phyloP scores from a whole-genome alignment of 2,329 filamentous ascomycete genomes.

The Cordyceps cicadae region DNA sequence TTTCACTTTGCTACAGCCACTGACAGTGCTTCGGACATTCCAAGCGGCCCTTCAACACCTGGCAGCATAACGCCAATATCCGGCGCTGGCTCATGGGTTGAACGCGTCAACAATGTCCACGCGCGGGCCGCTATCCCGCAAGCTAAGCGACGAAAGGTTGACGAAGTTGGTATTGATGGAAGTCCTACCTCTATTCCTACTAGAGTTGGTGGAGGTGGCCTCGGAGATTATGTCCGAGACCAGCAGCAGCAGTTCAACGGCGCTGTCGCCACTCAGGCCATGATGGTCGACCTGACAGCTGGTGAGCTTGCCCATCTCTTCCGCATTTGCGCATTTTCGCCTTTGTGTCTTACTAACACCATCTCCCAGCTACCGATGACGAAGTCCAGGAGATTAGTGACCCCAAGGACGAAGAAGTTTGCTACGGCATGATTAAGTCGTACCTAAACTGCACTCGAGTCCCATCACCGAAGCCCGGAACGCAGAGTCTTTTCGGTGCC shows the following conservation, averaged over 20 bases:
- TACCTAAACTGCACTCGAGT: conserved; percentile 59
- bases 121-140: conserved; percentile 51
- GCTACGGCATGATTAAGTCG: conserved; percentile 69
- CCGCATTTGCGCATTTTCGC: not conserved
- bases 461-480: conserved; percentile 59
- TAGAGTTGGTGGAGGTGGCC: conserved; percentile 42
- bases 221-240: conserved; percentile 61
- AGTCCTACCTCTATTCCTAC: conserved; percentile 24
- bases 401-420: conserved; percentile 62
- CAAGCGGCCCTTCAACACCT: conserved; percentile 27
- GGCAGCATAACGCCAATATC: conserved; percentile 18
- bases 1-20: conserved; percentile 36
- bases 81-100: conserved; percentile 57
- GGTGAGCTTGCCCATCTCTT: conserved; percentile 30
- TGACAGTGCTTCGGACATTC: conserved; percentile 25
- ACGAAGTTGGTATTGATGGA: conserved; percentile 36
- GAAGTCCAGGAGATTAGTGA: conserved; percentile 51
- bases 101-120: conserved; percentile 67
- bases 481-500: conserved; percentile 48
- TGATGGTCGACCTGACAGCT: conserved; percentile 52
- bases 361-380: conserved; percentile 37
- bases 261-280: conserved; percentile 23
- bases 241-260: conserved; percentile 38
- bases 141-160: conserved; percentile 57
- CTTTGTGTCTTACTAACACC: not conserved